A percentile compares a stretch with the other conserved stretches of the same genome.
Evolutionary conservation across 768 basidiomycete species (phyloP).

Genomic region (Phylloporus arenicola): DNA sequence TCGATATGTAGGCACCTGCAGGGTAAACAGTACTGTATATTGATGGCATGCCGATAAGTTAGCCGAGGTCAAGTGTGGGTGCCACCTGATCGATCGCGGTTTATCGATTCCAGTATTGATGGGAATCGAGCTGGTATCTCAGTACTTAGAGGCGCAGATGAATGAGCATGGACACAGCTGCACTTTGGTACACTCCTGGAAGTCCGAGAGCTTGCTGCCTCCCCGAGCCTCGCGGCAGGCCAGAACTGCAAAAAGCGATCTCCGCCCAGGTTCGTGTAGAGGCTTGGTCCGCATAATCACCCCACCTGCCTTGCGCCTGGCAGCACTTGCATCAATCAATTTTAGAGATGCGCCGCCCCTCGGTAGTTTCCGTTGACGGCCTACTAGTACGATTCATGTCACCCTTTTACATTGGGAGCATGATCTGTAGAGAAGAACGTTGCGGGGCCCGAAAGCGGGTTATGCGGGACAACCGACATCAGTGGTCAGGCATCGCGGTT

Average conservation of each 20-base stretch:
- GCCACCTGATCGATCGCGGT: neutral
- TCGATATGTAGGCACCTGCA: slow-evolving; percentile 1
- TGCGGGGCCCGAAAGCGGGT: slow-evolving; percentile 17
- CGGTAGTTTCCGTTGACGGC: slow-evolving; percentile 2
- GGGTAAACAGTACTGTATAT: neutral
- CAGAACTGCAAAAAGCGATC: neutral
- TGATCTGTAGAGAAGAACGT: slow-evolving; percentile 21
- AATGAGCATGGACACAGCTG: neutral
- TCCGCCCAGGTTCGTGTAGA: neutral
- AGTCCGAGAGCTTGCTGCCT: neutral
- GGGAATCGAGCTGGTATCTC: slow-evolving; percentile 8
- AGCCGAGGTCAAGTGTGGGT: neutral
- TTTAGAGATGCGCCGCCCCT: neutral
- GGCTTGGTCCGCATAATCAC: neutral
- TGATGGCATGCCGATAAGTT: neutral
- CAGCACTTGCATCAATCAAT: neutral
- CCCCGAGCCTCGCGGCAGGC: neutral
- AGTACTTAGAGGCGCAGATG: neutral
- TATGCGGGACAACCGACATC: slow-evolving; percentile 6
- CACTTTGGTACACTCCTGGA: neutral
- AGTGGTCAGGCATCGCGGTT: neutral
- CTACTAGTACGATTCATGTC: neutral
- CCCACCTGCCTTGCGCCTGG: neutral
- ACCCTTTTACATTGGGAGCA: slow-evolving; percentile 3
- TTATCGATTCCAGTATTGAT: slow-evolving; percentile 1